phyloP scores from a whole-genome alignment of 192 early-diverging fungal genomes.

The Glomus cerebriforme region DNA sequence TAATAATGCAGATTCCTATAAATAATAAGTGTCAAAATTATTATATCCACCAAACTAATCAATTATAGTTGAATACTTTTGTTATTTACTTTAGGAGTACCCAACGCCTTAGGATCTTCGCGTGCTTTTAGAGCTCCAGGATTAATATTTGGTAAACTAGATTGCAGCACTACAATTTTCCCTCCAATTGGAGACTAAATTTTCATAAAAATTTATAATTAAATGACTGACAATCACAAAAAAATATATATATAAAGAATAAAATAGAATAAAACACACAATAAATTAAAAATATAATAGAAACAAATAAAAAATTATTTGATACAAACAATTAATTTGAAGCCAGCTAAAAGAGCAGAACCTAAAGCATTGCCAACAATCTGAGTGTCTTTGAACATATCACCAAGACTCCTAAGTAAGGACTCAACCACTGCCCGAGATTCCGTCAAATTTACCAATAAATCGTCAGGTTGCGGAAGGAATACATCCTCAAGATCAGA shows the following conservation, averaged over 20 bases:
- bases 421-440: slow-evolving; percentile 71
- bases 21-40: slow-evolving; percentile 20
- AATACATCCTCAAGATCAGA: slow-evolving; percentile 89
- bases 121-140: slow-evolving; percentile 81
- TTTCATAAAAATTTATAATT: neutral
- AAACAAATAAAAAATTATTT: neutral
- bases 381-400: slow-evolving; percentile 87
- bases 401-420: slow-evolving; percentile 70
- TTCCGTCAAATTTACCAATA: slow-evolving; percentile 88
- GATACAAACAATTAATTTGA: slow-evolving; percentile 73
- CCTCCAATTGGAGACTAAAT: slow-evolving; percentile 77
- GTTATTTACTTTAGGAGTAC: slow-evolving; percentile 73
- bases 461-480: slow-evolving; percentile 85
- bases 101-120: slow-evolving; percentile 84
- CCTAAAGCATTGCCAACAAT: slow-evolving; percentile 80
- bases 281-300: neutral
- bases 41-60: neutral
- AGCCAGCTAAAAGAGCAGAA: slow-evolving; percentile 78
- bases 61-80: neutral
- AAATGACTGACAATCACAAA: neutral
- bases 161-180: slow-evolving; percentile 84
- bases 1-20: slow-evolving; percentile 75
- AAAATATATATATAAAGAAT: no score
- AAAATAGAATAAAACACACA: no score
- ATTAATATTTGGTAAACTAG: slow-evolving; percentile 78